Evolutionary conservation across 2,329 filamentous ascomycete species (phyloP), one percentile per base, ranked within the genome.

Genomic region (Rutstroemia sydowiana): DNA sequence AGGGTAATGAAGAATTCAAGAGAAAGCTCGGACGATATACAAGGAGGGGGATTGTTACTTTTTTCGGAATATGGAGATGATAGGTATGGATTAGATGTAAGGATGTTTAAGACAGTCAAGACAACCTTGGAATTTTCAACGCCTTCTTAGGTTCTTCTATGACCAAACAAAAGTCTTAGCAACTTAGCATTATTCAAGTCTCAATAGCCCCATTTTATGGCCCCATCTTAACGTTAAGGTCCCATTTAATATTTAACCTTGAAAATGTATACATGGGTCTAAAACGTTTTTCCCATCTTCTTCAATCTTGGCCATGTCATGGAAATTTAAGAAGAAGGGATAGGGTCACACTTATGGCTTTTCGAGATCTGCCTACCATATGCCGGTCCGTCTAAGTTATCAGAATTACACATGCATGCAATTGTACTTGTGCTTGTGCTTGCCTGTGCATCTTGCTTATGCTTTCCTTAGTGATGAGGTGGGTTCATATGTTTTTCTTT

Each of bases 221-320:
- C n/a, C n/a, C n/a, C n/a, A n/a, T n/a, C n/a, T 16, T 48, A 26
- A 36, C 18, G 52, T 53, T 54, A 55, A 41, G 58, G 46, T 40
- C 41, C 40, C 51, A 32, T 45, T 44, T 20, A 45, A 30, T 18
- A 14, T 37, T 37, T 14, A 37, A 37, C 39, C 28, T 37, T 37
- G 34, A 14, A 37, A 16, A 37, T 14, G 18, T 37, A 37, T 20
- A 48, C 56, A 61, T 55, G 57, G 58, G 55, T 59, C 48, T 46
- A 58, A 60, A 59, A 59, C 57, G 57, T 60, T 63, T 59, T 52
- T 48, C 49, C n/a, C n/a, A n/a, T n/a, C n/a, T n/a, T n/a, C 53
- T 55, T 45, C 50, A 55, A 52, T 52, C 57, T 49, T 53, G 40
- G 53, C 49, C 54, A 37, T 40, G 45, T 16, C 31, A 36, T 20